phyloP scores from a whole-genome alignment of 345 rosid genomes.

The Dipteronia dyeriana region DNA sequence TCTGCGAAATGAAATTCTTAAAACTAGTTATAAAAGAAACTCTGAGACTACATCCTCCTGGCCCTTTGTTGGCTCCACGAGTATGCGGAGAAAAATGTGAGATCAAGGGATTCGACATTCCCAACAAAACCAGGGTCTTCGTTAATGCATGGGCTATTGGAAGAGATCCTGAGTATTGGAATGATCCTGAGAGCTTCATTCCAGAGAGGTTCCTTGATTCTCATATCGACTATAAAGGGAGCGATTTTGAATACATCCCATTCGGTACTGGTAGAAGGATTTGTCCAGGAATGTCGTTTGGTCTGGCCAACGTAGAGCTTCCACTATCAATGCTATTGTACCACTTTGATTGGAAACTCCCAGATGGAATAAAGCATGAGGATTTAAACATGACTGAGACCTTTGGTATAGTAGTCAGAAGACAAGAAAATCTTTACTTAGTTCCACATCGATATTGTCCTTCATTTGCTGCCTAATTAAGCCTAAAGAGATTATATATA shows the following conservation, averaged over 20 bases:
- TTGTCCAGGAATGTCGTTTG: not conserved
- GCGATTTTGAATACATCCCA: slow-evolving; percentile 6
- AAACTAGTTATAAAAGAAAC: slow-evolving; percentile 29
- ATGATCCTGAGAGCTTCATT: slow-evolving; percentile 29
- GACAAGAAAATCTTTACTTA: slow-evolving; percentile 20
- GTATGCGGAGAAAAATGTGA: slow-evolving; percentile 11
- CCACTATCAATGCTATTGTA: slow-evolving; percentile 26
- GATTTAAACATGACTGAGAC: slow-evolving; percentile 46
- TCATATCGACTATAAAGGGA: slow-evolving; percentile 22
- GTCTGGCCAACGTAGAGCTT: slow-evolving; percentile 16
- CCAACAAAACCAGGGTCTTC: slow-evolving; percentile 26
- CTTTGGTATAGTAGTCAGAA: slow-evolving; percentile 32
- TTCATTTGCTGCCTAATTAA: not conserved
- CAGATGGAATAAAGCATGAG: slow-evolving; percentile 23
- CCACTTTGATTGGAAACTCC: slow-evolving; percentile 31
- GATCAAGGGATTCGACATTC: slow-evolving; percentile 14
- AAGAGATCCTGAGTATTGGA: slow-evolving; percentile 21
- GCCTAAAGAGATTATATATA: not conserved
- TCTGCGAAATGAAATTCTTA: slow-evolving; percentile 11
- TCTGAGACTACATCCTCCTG: slow-evolving; percentile 14
- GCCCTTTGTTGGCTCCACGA: not conserved
- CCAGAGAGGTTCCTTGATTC: slow-evolving; percentile 32
- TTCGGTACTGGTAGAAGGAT: not conserved
- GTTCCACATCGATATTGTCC: slow-evolving; percentile 13
- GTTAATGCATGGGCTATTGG: not conserved